phyloP scores from a whole-genome alignment of 495 filamentous ascomycete species.

The Talaromyces liani region DNA sequence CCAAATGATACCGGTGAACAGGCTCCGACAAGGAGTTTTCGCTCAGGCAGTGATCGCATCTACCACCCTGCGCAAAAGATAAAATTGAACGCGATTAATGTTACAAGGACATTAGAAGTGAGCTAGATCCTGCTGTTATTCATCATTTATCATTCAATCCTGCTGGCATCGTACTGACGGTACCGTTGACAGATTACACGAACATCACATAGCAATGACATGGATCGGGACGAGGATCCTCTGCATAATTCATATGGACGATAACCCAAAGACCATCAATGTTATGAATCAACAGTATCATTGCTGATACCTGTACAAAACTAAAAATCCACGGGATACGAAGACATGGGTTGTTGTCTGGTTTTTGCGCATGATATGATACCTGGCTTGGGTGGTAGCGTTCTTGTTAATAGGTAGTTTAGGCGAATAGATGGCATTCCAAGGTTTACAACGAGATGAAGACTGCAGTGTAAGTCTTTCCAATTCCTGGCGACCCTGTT shows the following conservation, averaged over 20 bases:
- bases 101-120: constrained; percentile 7
- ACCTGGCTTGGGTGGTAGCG: not conserved
- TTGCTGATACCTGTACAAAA: not conserved
- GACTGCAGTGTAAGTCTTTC: not conserved
- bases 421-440: not conserved
- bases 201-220: constrained; percentile 6
- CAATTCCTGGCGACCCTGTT: not conserved
- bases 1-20: not conserved
- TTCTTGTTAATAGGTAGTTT: not conserved
- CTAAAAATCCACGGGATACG: not conserved
- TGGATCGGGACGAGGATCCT: constrained; percentile 3
- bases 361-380: not conserved
- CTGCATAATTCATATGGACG: constrained; percentile 1
- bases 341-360: not conserved
- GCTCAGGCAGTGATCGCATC: not conserved
- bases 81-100: constrained; percentile 1
- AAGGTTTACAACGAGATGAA: not conserved
- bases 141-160: not conserved
- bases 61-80: not conserved
- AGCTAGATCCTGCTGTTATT: not conserved
- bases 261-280: not conserved
- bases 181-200: constrained; percentile 2
- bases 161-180: not conserved
- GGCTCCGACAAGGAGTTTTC: not conserved
- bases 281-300: not conserved